Conservation (phyloP, 352 stramenopile genomes). For the Phytophthora tentaculata region DNA sequence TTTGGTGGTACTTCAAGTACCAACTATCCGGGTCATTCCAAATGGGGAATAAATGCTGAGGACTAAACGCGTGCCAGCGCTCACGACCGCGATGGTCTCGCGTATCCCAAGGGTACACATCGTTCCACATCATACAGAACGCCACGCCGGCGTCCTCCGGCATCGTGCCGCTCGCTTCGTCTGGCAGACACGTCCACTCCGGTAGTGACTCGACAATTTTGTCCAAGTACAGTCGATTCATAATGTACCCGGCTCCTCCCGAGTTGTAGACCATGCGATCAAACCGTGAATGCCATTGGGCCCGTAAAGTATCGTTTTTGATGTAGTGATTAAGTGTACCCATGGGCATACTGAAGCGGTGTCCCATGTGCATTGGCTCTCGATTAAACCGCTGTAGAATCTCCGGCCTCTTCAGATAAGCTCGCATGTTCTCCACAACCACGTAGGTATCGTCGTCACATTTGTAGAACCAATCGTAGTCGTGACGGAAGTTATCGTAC, state of each 20-base stretch:
- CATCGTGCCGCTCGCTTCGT: slow-evolving; percentile 62
- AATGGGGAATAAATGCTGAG: slow-evolving; percentile 44
- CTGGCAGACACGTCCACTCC: slow-evolving; percentile 58
- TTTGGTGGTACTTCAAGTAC: slow-evolving; percentile 67
- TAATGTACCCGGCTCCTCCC: slow-evolving; percentile 68
- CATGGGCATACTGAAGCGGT: slow-evolving; percentile 73
- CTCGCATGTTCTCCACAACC: slow-evolving; percentile 72
- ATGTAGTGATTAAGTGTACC: slow-evolving; percentile 65
- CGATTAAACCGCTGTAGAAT: slow-evolving; percentile 53
- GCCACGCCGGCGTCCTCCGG: slow-evolving; percentile 76
- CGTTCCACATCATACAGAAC: slow-evolving; percentile 84
- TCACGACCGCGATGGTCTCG: slow-evolving; percentile 68
- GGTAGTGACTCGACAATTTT: slow-evolving; percentile 57
- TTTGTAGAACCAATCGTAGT: slow-evolving; percentile 89
- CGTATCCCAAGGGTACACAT: slow-evolving; percentile 75
- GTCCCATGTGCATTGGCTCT: slow-evolving; percentile 77
- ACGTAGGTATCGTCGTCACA: slow-evolving; percentile 81
- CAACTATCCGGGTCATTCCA: slow-evolving; percentile 54
- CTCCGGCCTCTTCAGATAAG: slow-evolving; percentile 64
- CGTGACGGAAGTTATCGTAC: slow-evolving; percentile 65
- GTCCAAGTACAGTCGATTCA: slow-evolving; percentile 76
- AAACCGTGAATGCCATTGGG: slow-evolving; percentile 47
- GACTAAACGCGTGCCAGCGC: slow-evolving; percentile 72
- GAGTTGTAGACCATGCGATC: slow-evolving; percentile 81
- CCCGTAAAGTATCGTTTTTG: slow-evolving; percentile 51